A percentile compares a stretch with the other conserved stretches of the same genome.
phyloP scores from a whole-genome alignment of 1,284 basidiomycete genomes.

The Abortiporus biennis region DNA sequence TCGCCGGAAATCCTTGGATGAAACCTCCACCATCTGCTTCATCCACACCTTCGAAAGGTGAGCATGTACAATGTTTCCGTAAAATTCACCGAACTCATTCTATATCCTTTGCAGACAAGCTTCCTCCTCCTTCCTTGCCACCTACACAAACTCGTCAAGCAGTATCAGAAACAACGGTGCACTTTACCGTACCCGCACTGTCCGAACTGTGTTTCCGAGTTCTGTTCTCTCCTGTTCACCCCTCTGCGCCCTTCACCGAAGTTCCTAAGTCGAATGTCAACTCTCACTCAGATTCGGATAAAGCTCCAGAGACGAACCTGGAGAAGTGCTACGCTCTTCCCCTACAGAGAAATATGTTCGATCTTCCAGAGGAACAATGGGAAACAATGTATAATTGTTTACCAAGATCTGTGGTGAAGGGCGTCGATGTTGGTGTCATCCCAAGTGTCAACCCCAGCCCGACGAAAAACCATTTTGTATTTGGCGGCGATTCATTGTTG shows the following conservation, averaged over 20 bases:
- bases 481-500: no score
- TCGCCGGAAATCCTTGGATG: conserved; percentile 57
- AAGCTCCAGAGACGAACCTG: conserved; percentile 28
- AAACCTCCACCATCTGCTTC: conserved; percentile 22
- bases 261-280: conserved; percentile 21
- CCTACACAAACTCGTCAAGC: conserved; percentile 10
- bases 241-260: no score
- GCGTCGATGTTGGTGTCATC: conserved; percentile 6
- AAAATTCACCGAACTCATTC: not conserved
- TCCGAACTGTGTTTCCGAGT: conserved; percentile 44
- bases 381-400: conserved; percentile 19
- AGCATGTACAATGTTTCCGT: not conserved
- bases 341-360: conserved; percentile 10
- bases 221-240: conserved; percentile 30
- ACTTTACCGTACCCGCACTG: conserved; percentile 35
- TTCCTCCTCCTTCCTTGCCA: conserved; percentile 7
- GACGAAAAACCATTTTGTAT: conserved; percentile 3
- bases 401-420: conserved; percentile 19
- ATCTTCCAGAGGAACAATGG: conserved; percentile 13
- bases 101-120: no score
- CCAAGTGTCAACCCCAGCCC: conserved; percentile 10
- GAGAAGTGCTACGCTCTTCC: conserved; percentile 17
- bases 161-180: conserved; percentile 18
- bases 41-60: not conserved
- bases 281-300: conserved; percentile 8